phyloP scores from a whole-genome alignment of 345 rosid species.

The Cardamine chenopodiifolia region DNA sequence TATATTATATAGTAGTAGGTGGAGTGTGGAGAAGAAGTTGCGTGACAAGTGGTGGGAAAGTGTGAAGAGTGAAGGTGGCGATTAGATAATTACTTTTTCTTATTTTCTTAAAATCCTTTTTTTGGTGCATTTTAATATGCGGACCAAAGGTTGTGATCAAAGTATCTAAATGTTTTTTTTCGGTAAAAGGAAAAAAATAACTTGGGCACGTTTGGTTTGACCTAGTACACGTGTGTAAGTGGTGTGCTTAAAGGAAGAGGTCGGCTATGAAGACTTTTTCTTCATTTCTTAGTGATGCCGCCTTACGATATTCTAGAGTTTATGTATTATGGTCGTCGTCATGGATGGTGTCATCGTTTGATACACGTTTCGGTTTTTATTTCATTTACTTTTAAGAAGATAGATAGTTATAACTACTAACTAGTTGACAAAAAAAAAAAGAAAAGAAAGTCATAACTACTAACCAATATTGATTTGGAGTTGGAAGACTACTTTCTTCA shows the following conservation, averaged over 20 bases:
- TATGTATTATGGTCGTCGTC: constrained; percentile 19
- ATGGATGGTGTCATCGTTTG: constrained; percentile 30
- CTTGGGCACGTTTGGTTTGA: constrained; percentile 43
- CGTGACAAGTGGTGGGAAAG: constrained; percentile 44
- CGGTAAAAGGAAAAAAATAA: neutral
- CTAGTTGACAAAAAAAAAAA: constrained; percentile 33
- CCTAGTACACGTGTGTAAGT: constrained; percentile 41
- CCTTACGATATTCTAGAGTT: constrained; percentile 30
- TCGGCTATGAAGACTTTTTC: constrained; percentile 33
- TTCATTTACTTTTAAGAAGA: constrained; percentile 1
- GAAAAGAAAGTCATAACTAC: constrained; percentile 7
- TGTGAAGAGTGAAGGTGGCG: constrained; percentile 36
- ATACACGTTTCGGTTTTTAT: constrained; percentile 34
- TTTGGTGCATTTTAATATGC: neutral
- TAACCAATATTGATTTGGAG: constrained; percentile 18
- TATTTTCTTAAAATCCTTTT: neutral
- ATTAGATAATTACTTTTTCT: constrained; percentile 12
- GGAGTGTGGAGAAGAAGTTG: constrained; percentile 49
- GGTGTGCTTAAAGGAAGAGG: constrained; percentile 17
- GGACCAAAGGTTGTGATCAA: constrained; percentile 32
- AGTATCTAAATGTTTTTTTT: constrained; percentile 26
- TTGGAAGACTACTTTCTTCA: neutral
- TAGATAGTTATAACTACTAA: constrained; percentile 22
- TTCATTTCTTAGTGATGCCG: constrained; percentile 8
- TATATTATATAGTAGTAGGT: constrained; percentile 40